Base-by-base conservation (phyloP, 2,329 filamentous ascomycete genomes). In the Fusarium metavorans region DNA sequence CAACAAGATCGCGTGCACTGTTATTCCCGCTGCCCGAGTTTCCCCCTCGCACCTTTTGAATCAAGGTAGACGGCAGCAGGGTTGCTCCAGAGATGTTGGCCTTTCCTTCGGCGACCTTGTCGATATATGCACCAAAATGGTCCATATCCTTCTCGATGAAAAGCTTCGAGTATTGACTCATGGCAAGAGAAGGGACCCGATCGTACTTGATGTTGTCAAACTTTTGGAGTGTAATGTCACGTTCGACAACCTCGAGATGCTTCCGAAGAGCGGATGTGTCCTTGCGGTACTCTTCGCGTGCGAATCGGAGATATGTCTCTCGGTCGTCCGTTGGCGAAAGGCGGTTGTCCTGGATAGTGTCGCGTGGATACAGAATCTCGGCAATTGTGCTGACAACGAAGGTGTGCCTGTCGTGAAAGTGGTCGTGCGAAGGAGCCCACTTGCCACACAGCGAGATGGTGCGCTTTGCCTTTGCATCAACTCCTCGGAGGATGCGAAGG, bases 391-490 rank as follows among this genome's bases (percentile, higher is more conserved):
- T 88, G 35, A 87, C 84, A 69, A 92, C 84, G 72, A 87, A 87
- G 3, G 90, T 91, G 70, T 90, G 86, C 71, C 87, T 86, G 79
- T 92, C 90, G 73, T 91, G 89, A 72, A 89, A 89, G 41, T 83
- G 84, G 37, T 85, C 85, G 20, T 87, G 84, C 0, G 87, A 86
- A 2, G 90, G 90, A 1, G 89, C 88, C 90, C 90, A 92, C 70
- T 92, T 92, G 3, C 85, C 88, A 65, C 88, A 89, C 0, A 91
- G 84, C 0, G 88, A 90, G 64, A 91, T 85, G 16, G 79, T 80
- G 30, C 82, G 83, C 74, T 84, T 83, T 8, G 84, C 83, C 50
- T 83, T 81, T 18, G 81, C 76, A 34, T 86, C 82, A 11, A 79
- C 77, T 18, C 82, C 82, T 5, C 82, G 77, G 1, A 91, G 82